Conservation (phyloP, 805 yeast species). For the Saccharomycopsis capsularis region DNA sequence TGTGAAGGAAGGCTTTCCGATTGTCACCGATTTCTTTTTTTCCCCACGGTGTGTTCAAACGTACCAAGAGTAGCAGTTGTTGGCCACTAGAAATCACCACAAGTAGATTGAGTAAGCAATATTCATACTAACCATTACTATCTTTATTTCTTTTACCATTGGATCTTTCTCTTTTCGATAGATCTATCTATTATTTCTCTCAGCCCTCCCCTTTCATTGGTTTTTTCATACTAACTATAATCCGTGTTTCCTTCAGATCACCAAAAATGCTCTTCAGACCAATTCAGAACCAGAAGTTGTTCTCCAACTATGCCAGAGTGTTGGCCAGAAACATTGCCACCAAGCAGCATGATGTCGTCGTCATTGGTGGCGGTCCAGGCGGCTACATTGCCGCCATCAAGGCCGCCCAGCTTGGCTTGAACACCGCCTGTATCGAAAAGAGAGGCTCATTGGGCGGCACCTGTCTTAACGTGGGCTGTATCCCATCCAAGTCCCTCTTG, state of each 20-base stretch:
- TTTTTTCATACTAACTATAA: no score
- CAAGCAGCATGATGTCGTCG: constrained; percentile 79
- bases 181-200: no score
- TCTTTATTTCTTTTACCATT: no score
- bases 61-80: not conserved
- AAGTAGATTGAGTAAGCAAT: no score
- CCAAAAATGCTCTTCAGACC: constrained; percentile 10
- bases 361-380: constrained; percentile 99
- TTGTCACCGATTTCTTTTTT: not conserved
- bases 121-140: not conserved
- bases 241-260: not conserved
- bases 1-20: no score
- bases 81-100: not conserved
- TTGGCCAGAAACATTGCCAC: constrained; percentile 26
- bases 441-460: constrained; percentile 97
- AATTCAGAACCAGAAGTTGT: not conserved
- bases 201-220: not conserved
- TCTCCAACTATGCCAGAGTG: constrained; percentile 19
- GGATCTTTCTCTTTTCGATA: no score
- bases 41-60: not conserved
- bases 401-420: constrained; percentile 92
- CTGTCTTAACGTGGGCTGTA: constrained; percentile 97
- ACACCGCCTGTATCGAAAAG: constrained; percentile 95
- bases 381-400: constrained; percentile 99
- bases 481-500: constrained; percentile 91